Evolutionary conservation across 805 yeast genomes (phyloP).

Genomic region (baker's yeast (Saccharomyces cerevisiae)): DNA sequence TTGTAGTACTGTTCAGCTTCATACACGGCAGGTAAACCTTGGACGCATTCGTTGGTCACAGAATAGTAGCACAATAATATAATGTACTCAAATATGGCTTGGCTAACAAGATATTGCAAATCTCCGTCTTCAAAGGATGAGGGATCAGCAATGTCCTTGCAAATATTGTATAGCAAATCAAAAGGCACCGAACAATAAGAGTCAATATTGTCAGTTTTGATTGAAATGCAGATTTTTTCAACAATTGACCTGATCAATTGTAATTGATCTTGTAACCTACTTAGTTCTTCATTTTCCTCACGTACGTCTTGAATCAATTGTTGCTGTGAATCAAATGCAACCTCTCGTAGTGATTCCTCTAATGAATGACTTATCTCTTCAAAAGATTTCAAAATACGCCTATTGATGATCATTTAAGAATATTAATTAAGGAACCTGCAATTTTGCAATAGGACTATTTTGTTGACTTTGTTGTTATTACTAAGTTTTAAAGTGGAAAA

Average conservation of each 20-base stretch:
- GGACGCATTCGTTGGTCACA: slow-evolving; percentile 12
- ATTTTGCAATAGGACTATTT: neutral
- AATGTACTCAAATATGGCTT: slow-evolving; percentile 10
- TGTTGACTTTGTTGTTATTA: neutral
- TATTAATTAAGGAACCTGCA: neutral
- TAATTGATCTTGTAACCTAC: slow-evolving; percentile 12
- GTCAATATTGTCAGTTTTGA: neutral
- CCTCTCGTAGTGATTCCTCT: slow-evolving; percentile 9
- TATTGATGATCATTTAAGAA: slow-evolving; percentile 8
- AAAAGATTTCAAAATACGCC: slow-evolving; percentile 8
- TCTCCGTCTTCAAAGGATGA: slow-evolving; percentile 6
- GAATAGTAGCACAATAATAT: slow-evolving; percentile 18
- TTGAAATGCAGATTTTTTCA: slow-evolving; percentile 3
- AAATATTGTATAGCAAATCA: neutral
- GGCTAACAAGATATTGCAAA: slow-evolving; percentile 3
- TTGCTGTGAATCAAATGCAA: slow-evolving; percentile 3
- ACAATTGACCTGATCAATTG: slow-evolving; percentile 8
- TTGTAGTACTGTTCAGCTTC: slow-evolving; percentile 18
- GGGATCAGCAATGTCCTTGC: neutral
- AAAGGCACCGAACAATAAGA: slow-evolving; percentile 1
- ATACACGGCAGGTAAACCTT: slow-evolving; percentile 11
- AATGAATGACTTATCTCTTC: slow-evolving; percentile 8
- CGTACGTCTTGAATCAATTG: neutral
- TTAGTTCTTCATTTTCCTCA: slow-evolving; percentile 3
- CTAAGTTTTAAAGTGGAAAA: neutral